A percentile compares a stretch with the other conserved stretches of the same genome.
Evolutionary conservation across 2,329 filamentous ascomycete genomes (phyloP).

Genomic region (Penicillium concentricum): DNA sequence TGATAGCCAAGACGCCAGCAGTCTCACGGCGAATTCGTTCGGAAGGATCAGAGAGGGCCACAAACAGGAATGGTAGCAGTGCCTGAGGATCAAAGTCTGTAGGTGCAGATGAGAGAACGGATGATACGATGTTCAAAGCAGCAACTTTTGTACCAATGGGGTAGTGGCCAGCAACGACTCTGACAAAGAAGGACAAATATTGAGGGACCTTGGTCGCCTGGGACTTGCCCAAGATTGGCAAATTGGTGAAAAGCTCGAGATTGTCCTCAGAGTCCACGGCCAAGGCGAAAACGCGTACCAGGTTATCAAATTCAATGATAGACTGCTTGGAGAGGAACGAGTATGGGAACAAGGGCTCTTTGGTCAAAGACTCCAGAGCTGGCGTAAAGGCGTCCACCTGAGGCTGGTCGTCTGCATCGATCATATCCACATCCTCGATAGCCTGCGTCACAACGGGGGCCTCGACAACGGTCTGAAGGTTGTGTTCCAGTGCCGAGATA

Average conservation of each 20-base stretch:
- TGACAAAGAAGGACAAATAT: slow-evolving; percentile 73
- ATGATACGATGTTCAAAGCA: slow-evolving; percentile 66
- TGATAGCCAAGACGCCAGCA: slow-evolving; percentile 61
- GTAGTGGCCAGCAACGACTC: slow-evolving; percentile 70
- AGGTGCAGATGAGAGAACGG: slow-evolving; percentile 51
- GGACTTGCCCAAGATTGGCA: slow-evolving; percentile 38
- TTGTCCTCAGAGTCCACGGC: slow-evolving; percentile 32
- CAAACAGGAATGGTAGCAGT: slow-evolving; percentile 76
- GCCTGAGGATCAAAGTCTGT: slow-evolving; percentile 69
- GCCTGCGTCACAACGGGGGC: slow-evolving; percentile 53
- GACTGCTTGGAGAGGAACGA: slow-evolving; percentile 40
- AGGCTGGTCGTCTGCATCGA: slow-evolving; percentile 35
- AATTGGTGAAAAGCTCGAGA: slow-evolving; percentile 35
- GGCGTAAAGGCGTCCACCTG: slow-evolving; percentile 33
- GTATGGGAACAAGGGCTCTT: slow-evolving; percentile 27
- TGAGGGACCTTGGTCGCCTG: slow-evolving; percentile 60
- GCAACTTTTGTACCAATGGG: slow-evolving; percentile 67
- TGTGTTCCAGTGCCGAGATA: slow-evolving; percentile 72
- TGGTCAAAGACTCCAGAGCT: slow-evolving; percentile 34
- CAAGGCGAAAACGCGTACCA: slow-evolving; percentile 39
- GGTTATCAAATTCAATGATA: slow-evolving; percentile 38
- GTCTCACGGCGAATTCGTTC: slow-evolving; percentile 75
- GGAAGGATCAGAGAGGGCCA: slow-evolving; percentile 72
- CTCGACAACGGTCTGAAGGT: slow-evolving; percentile 68
- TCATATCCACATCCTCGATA: slow-evolving; percentile 54